These are phyloP conservation scores for Hypoxylon trugodes DNA, from an alignment of 495 filamentous ascomycete genomes.

Conservation along the genomic window DNA sequence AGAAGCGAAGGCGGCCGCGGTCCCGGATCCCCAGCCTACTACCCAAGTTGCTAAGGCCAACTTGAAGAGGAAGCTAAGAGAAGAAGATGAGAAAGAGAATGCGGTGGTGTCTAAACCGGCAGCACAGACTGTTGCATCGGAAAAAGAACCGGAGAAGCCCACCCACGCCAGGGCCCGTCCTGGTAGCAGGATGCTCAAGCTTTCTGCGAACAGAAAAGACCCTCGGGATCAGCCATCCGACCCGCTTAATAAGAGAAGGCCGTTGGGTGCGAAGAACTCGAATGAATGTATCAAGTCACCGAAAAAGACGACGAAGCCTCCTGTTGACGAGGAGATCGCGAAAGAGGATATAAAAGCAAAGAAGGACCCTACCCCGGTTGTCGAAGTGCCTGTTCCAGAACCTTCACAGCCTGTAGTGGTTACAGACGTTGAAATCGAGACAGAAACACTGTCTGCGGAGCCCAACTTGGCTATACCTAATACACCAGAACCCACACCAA, in stretches of 20 bases:
- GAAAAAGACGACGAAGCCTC: slow-evolving; percentile 46
- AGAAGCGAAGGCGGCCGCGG: slow-evolving; percentile 40
- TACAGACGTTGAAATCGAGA: slow-evolving; percentile 42
- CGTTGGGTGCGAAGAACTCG: slow-evolving; percentile 55
- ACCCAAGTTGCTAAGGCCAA: slow-evolving; percentile 35
- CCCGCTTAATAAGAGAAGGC: slow-evolving; percentile 43
- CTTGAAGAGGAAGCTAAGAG: slow-evolving; percentile 44
- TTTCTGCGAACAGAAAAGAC: slow-evolving; percentile 38
- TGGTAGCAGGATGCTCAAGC: slow-evolving; percentile 42
- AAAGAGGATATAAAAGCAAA: slow-evolving; percentile 28
- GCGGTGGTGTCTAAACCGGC: slow-evolving; percentile 11
- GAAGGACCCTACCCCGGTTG: slow-evolving; percentile 27
- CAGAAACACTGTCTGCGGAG: slow-evolving; percentile 43
- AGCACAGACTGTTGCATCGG: background rate
- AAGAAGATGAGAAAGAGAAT: slow-evolving; percentile 50
- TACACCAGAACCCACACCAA: slow-evolving; percentile 45
- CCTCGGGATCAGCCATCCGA: slow-evolving; percentile 37
- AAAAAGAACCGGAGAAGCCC: slow-evolving; percentile 34
- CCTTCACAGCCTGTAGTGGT: slow-evolving; percentile 20
- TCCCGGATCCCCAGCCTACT: slow-evolving; percentile 6
- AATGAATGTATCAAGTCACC: slow-evolving; percentile 57
- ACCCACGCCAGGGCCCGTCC: slow-evolving; percentile 23
- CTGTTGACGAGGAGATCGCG: slow-evolving; percentile 30
- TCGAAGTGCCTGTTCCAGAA: slow-evolving; percentile 37
- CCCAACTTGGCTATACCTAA: slow-evolving; percentile 43